Evolutionary conservation across 2,329 filamentous ascomycete species (phyloP).

Genomic region (Sporothrix luriei): DNA sequence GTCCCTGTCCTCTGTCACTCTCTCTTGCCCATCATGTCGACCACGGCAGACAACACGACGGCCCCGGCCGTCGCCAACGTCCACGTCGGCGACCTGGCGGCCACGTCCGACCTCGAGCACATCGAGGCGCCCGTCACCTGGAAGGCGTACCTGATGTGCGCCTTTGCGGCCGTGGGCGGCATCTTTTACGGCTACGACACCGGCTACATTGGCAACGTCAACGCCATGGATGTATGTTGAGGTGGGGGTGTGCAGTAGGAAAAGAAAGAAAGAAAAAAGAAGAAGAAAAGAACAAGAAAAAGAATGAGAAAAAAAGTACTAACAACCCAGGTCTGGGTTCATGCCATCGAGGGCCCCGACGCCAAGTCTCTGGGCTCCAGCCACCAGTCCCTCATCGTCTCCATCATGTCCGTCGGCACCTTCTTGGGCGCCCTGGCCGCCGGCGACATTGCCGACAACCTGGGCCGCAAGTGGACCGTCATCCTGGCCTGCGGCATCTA

Average conservation of each 20-base stretch:
- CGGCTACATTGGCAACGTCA: slow-evolving; percentile 71
- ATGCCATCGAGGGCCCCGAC: slow-evolving; percentile 51
- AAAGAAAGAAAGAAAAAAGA: too few species aligned
- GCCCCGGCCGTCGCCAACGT: background rate
- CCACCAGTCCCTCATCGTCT: slow-evolving; percentile 64
- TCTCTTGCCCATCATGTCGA: slow-evolving; percentile 1
- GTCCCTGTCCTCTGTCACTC: too few species aligned
- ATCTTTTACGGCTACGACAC: slow-evolving; percentile 81
- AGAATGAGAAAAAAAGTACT: background rate
- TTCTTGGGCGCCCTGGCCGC: slow-evolving; percentile 79
- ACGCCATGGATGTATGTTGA: slow-evolving; percentile 54
- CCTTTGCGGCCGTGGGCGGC: slow-evolving; percentile 70
- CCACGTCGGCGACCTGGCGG: slow-evolving; percentile 27
- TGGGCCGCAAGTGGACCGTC: slow-evolving; percentile 73
- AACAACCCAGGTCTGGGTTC: background rate
- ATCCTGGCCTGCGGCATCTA: slow-evolving; percentile 72
- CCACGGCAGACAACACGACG: background rate
- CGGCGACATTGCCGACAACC: slow-evolving; percentile 74
- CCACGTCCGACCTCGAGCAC: slow-evolving; percentile 56
- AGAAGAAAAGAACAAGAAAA: too few species aligned
- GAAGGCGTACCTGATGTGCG: slow-evolving; percentile 70
- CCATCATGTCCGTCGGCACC: slow-evolving; percentile 75
- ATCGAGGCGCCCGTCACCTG: slow-evolving; percentile 70
- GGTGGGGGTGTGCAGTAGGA: background rate
- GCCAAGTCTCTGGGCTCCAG: slow-evolving; percentile 45